Evolutionary conservation across 768 basidiomycete genomes (phyloP), one percentile per base, ranked within the genome.

Genomic region (Collybia nuda): DNA sequence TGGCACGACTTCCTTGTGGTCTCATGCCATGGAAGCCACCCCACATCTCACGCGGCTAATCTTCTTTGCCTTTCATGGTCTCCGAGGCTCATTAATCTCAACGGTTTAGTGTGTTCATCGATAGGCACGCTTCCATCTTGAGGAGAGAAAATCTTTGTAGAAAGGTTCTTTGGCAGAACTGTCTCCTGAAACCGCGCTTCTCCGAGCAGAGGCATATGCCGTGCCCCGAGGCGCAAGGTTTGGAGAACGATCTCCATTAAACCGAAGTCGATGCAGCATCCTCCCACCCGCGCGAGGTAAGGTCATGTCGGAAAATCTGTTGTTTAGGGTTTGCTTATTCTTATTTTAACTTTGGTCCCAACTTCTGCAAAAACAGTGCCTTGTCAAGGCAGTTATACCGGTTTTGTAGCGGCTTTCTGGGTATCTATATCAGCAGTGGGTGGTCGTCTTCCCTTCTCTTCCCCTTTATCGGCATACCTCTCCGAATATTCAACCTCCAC

Each of bases 31-130:
- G 56, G 57, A 54, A 62, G 43, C 54, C 32, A 54, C 57, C 58
- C 60, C 52, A 35, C 52, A 61, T 50, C 46, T 45, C 57, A 44
- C 50, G 40, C 56, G 56, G 57, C 53, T 44, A 53, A 50, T 39
- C 40, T 51, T 51, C 51, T 46, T 59, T 57, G 38, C 61, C 62
- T 56, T 61, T 62, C 58, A 29, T 51, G 56, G 58, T 50, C 53
- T 52, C 53, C 43, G 11, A 44, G 26, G 37, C 37, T 47, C 53
- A 50, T 58, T 52, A 37, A 58, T 47, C 47, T 53, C 45, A 53
- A 56, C 26, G 29, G 32, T 19, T 19, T 5, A 22, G 28, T 51
- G 40, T 32, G 43, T 45, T 52, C 58, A 65, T 63, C 66, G 65
- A 65, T 65, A 56, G 47, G 50, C 14, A 38, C 43, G 12, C 7